Percentiles rank a stretch among this genome's conserved stretches.
Evolutionary conservation across 805 yeast species (phyloP).

Genomic region (Wickerhamomyces canadensis): DNA sequence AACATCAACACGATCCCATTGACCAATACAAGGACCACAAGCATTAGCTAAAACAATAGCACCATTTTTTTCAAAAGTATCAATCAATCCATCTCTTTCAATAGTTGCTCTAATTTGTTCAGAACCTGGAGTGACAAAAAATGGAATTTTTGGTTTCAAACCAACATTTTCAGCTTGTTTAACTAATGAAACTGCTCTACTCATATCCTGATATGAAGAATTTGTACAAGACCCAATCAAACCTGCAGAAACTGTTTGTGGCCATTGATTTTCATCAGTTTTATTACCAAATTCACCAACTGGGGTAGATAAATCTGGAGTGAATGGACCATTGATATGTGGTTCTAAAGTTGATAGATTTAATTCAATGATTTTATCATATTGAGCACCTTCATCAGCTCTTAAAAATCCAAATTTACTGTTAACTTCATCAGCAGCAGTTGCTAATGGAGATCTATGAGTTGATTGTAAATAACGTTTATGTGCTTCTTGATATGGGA

Average conservation of each 20-base stretch:
- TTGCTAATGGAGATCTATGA: slow-evolving; percentile 75
- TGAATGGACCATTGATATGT: slow-evolving; percentile 95
- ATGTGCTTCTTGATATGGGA: slow-evolving; percentile 88
- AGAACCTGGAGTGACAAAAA: slow-evolving; percentile 96
- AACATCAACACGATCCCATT: slow-evolving; percentile 93
- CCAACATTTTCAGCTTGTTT: slow-evolving; percentile 85
- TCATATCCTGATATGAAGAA: slow-evolving; percentile 98
- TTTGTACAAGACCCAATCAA: slow-evolving; percentile 97
- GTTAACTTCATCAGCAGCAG: slow-evolving; percentile 61
- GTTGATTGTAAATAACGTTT: slow-evolving; percentile 78
- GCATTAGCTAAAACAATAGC: slow-evolving; percentile 95
- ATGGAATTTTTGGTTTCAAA: slow-evolving; percentile 82
- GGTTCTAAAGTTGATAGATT: slow-evolving; percentile 87
- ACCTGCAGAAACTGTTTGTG: slow-evolving; percentile 81
- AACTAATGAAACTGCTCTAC: slow-evolving; percentile 88
- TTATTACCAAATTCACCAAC: slow-evolving; percentile 73
- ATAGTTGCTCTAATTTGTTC: slow-evolving; percentile 97
- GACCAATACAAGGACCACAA: slow-evolving; percentile 99
- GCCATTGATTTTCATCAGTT: slow-evolving; percentile 78
- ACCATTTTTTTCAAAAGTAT: slow-evolving; percentile 78
- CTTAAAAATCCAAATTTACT: slow-evolving; percentile 55
- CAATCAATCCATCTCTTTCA: slow-evolving; percentile 87
- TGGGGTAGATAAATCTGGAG: slow-evolving; percentile 96
- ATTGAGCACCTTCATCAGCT: slow-evolving; percentile 86
- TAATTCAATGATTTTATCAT: slow-evolving; percentile 89